These are phyloP conservation scores for Platismatia glauca DNA, from an alignment of 495 filamentous ascomycete species.

Conservation along the genomic window DNA sequence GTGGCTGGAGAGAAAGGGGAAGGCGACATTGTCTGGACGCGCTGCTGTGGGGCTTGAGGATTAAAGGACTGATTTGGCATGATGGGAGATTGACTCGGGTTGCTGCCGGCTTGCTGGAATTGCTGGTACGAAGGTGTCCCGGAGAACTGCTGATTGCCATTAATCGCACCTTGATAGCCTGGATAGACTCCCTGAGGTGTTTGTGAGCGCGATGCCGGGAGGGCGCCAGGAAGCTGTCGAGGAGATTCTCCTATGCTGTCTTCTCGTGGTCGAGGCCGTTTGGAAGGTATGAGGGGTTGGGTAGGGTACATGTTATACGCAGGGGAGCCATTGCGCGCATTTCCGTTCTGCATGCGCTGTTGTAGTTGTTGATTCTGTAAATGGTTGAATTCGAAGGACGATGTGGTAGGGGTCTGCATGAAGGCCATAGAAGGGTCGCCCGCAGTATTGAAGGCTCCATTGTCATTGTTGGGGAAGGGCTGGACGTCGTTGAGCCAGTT, in stretches of 20 bases:
- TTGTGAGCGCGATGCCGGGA: slow-evolving; percentile 80
- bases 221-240: slow-evolving; percentile 60
- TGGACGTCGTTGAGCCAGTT: slow-evolving; percentile 74
- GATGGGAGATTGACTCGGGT: slow-evolving; percentile 79
- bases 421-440: slow-evolving; percentile 47
- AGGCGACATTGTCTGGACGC: slow-evolving; percentile 83
- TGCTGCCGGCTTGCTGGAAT: slow-evolving; percentile 69
- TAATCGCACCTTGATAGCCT: slow-evolving; percentile 52
- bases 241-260: slow-evolving; percentile 80
- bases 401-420: slow-evolving; percentile 39
- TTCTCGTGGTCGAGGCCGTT: slow-evolving; percentile 71
- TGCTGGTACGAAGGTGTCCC: slow-evolving; percentile 67
- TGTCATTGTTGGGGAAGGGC: slow-evolving; percentile 61
- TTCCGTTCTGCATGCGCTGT: slow-evolving; percentile 73
- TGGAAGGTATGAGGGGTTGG: slow-evolving; percentile 77
- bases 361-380: slow-evolving; percentile 43
- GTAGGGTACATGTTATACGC: slow-evolving; percentile 72
- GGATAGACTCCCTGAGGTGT: slow-evolving; percentile 68
- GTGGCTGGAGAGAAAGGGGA: slow-evolving; percentile 80
- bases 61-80: slow-evolving; percentile 68
- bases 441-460: slow-evolving; percentile 59
- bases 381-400: slow-evolving; percentile 51
- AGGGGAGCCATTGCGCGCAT: slow-evolving; percentile 70
- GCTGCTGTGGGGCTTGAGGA: slow-evolving; percentile 56
- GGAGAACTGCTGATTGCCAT: slow-evolving; percentile 45